These are phyloP conservation scores for Macadamia integrifolia DNA, from an alignment of 164 flowering plant genomes.

Conservation along the genomic window DNA sequence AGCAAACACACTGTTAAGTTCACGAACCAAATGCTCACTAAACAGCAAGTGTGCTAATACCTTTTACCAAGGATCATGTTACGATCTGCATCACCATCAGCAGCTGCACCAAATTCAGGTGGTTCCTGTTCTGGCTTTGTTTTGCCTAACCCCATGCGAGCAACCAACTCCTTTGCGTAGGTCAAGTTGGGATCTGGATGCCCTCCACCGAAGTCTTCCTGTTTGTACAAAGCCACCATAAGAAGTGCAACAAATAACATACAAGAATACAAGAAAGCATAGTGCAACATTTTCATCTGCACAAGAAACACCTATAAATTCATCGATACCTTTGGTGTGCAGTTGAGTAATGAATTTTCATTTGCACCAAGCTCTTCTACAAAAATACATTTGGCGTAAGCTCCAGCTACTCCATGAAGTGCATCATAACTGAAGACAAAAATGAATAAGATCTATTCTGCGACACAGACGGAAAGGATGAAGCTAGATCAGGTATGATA, in stretches of 20 bases:
- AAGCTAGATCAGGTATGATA: background rate
- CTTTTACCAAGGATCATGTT: constrained; percentile 99
- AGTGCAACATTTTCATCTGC: background rate
- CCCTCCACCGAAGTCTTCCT: constrained; percentile 99
- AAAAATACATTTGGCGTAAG: constrained; percentile 88
- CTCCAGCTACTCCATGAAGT: constrained; percentile 96
- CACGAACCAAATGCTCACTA: background rate
- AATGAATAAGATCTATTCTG: background rate
- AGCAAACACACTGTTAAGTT: background rate
- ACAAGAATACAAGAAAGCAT: background rate
- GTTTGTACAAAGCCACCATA: constrained; percentile 17
- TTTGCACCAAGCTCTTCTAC: constrained; percentile 94
- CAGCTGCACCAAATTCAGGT: constrained; percentile 99
- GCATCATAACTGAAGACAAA: constrained; percentile 67
- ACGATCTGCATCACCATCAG: constrained; percentile 99
- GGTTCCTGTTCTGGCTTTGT: constrained; percentile 49
- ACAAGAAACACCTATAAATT: background rate
- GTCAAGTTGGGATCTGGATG: constrained; percentile 99
- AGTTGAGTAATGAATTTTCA: constrained; percentile 77
- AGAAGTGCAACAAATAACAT: background rate
- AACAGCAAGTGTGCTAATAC: constrained; percentile 24
- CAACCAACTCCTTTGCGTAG: constrained; percentile 97
- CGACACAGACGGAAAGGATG: background rate
- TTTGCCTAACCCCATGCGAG: constrained; percentile 84
- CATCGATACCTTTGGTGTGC: constrained; percentile 69